phyloP scores from a whole-genome alignment of 169 alveolate genomes.

The Plasmodium knowlesi region DNA sequence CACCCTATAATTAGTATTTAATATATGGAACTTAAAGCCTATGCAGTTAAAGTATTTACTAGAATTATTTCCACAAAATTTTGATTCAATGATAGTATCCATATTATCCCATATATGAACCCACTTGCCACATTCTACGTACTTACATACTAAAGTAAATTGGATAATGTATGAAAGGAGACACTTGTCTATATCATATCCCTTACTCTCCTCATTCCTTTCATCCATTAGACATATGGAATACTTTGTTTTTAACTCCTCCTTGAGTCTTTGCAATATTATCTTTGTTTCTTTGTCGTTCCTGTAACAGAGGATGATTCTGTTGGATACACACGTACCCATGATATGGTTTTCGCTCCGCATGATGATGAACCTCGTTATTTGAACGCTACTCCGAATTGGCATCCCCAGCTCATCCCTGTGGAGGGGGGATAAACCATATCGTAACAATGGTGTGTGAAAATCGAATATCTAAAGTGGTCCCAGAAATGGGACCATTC shows the following conservation, averaged over 20 bases:
- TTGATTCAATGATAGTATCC: conserved; percentile 56
- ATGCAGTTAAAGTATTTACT: conserved; percentile 59
- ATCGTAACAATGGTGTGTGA: neutral
- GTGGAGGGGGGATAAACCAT: neutral
- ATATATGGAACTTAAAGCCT: conserved; percentile 49
- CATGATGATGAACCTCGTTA: conserved; percentile 57
- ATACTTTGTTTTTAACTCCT: conserved; percentile 21
- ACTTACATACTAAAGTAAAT: conserved; percentile 57
- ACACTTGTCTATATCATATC: conserved; percentile 3
- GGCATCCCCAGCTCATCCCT: conserved; percentile 38
- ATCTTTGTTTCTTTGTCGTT: conserved; percentile 36
- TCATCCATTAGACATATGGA: conserved; percentile 18
- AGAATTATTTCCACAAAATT: conserved; percentile 44
- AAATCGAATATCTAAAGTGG: neutral
- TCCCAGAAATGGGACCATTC: neutral
- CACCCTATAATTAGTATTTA: conserved; percentile 39
- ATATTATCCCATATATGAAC: conserved; percentile 62
- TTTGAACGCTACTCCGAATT: conserved; percentile 47
- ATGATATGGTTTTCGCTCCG: conserved; percentile 47
- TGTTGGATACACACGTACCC: conserved; percentile 60
- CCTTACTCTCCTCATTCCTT: neutral
- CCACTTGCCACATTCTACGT: conserved; percentile 64
- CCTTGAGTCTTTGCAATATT: neutral
- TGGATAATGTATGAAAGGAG: conserved; percentile 56
- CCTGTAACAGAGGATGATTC: conserved; percentile 32